Evolutionary conservation across 345 rosid species (phyloP).

Genomic region (Eucalyptus virginea): DNA sequence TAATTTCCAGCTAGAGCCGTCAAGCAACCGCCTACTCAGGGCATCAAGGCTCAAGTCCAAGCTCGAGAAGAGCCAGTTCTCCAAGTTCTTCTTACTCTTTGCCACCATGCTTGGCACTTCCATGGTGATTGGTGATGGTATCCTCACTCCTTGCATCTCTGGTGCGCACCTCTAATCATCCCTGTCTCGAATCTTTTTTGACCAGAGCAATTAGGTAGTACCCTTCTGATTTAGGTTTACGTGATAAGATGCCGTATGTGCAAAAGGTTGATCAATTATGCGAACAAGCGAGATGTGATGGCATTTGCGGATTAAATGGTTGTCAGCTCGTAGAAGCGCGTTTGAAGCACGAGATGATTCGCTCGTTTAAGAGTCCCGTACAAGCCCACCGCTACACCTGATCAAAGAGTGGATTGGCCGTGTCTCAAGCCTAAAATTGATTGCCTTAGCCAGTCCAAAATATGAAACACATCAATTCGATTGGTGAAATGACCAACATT

Average conservation of each 20-base stretch:
- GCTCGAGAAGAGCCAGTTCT: conserved; percentile 18
- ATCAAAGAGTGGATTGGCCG: not conserved
- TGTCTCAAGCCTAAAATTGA: not conserved
- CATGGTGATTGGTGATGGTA: conserved; percentile 58
- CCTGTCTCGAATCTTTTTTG: not conserved
- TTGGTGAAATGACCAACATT: not conserved
- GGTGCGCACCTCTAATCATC: conserved; percentile 1
- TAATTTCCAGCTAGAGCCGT: conserved; percentile 11
- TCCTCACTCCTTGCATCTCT: conserved; percentile 51
- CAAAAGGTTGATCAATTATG: not conserved
- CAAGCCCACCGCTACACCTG: not conserved
- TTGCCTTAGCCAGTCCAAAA: not conserved
- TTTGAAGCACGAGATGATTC: not conserved
- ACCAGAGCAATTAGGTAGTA: not conserved
- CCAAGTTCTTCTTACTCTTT: conserved; percentile 20
- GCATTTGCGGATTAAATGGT: not conserved
- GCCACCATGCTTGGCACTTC: conserved; percentile 43
- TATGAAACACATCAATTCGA: not conserved
- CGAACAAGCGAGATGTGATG: not conserved
- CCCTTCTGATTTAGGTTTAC: not conserved
- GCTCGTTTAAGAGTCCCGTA: not conserved
- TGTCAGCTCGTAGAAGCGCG: not conserved
- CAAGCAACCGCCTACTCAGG: conserved; percentile 3
- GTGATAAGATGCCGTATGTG: not conserved
- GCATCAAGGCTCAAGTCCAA: conserved; percentile 14